Percentiles rank a stretch among this genome's conserved stretches.
phyloP scores from a whole-genome alignment of 352 stramenopile genomes.

The Globisporangium nagaii region DNA sequence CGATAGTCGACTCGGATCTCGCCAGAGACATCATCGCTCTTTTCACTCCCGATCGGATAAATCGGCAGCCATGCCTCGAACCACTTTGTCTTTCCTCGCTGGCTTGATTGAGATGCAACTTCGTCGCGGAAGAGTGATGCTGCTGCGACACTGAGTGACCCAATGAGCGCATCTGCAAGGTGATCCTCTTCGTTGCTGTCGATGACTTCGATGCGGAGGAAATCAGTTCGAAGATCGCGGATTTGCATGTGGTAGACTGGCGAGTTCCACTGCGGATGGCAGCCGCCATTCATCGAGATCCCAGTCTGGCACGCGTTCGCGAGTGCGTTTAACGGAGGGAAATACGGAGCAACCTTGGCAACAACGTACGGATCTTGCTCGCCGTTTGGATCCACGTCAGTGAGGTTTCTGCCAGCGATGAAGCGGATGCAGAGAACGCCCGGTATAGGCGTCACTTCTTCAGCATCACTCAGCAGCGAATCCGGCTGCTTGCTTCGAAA shows the following conservation, averaged over 20 bases:
- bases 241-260: slow-evolving; percentile 23
- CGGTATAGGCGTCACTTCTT: background rate
- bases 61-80: slow-evolving; percentile 43
- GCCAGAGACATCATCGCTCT: slow-evolving; percentile 12
- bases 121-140: slow-evolving; percentile 23
- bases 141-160: slow-evolving; percentile 21
- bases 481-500: background rate
- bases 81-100: slow-evolving; percentile 23
- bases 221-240: slow-evolving; percentile 26
- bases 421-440: slow-evolving; percentile 37
- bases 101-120: background rate
- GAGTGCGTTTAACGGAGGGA: background rate
- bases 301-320: slow-evolving; percentile 23
- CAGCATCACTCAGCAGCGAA: background rate
- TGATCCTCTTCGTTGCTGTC: slow-evolving; percentile 60
- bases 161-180: slow-evolving; percentile 38
- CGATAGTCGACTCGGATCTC: slow-evolving; percentile 48
- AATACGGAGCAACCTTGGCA: slow-evolving; percentile 16
- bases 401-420: slow-evolving; percentile 36
- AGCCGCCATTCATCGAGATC: slow-evolving; percentile 40
- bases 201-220: slow-evolving; percentile 36
- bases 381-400: slow-evolving; percentile 37
- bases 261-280: slow-evolving; percentile 49
- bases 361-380: slow-evolving; percentile 51
- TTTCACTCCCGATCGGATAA: slow-evolving; percentile 9